Evolutionary conservation across 352 stramenopile genomes (phyloP).

Genomic region (Pythium rishiriense): DNA sequence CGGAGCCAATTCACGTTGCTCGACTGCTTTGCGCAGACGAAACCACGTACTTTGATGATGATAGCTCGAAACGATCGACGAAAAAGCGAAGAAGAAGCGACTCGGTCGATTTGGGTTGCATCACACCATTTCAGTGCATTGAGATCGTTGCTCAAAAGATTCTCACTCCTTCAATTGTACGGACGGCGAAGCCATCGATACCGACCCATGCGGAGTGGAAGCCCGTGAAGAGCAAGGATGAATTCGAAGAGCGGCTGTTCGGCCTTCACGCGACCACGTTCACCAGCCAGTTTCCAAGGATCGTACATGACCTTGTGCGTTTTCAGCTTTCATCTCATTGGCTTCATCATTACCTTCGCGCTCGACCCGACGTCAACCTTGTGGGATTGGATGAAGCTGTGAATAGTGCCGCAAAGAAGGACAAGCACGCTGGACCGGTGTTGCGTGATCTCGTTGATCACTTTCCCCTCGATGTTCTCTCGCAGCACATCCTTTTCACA

Average conservation of each 20-base stretch:
- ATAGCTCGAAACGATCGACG: not conserved
- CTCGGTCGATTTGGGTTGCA: slow-evolving; percentile 15
- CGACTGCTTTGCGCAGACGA: not conserved
- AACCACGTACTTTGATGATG: not conserved
- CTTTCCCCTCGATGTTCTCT: slow-evolving; percentile 17
- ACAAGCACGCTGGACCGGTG: slow-evolving; percentile 22
- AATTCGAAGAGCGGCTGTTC: slow-evolving; percentile 15
- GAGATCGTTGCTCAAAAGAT: slow-evolving; percentile 8
- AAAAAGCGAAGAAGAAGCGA: slow-evolving; percentile 27
- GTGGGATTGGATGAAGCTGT: slow-evolving; percentile 24
- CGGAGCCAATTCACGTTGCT: slow-evolving; percentile 6
- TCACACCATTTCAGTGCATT: slow-evolving; percentile 17
- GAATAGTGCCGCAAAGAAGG: slow-evolving; percentile 19
- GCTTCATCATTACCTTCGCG: slow-evolving; percentile 56
- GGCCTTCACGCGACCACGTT: slow-evolving; percentile 9
- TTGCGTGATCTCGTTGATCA: slow-evolving; percentile 13
- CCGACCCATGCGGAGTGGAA: slow-evolving; percentile 1
- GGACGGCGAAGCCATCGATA: not conserved
- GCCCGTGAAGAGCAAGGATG: not conserved
- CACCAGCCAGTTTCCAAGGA: slow-evolving; percentile 12
- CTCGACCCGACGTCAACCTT: slow-evolving; percentile 46
- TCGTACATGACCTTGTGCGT: slow-evolving; percentile 19
- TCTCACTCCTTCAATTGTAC: slow-evolving; percentile 1
- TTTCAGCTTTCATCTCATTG: slow-evolving; percentile 30
- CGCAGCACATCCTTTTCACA: slow-evolving; percentile 19